phyloP scores from a whole-genome alignment of 1,284 basidiomycete genomes.

The Ganoderma resinaceum region DNA sequence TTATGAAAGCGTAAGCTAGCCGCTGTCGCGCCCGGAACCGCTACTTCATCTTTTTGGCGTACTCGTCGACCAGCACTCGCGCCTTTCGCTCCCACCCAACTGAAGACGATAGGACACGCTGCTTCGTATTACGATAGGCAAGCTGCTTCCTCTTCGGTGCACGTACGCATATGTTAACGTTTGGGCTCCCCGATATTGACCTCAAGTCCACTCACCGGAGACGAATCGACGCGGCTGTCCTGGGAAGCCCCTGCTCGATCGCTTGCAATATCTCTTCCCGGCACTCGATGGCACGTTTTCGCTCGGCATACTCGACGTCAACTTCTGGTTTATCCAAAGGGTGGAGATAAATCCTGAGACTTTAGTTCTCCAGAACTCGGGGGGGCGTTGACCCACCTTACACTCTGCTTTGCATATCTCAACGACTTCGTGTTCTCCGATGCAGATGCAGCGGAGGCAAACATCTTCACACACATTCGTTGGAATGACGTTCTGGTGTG shows the following conservation, averaged over 20 bases:
- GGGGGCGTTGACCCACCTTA: no score
- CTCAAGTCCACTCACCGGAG: neutral
- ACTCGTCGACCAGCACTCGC: neutral
- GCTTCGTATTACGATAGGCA: neutral
- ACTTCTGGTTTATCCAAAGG: no score
- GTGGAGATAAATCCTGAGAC: no score
- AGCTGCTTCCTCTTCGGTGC: neutral
- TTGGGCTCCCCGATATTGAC: neutral
- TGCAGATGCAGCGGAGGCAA: no score
- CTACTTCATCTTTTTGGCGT: constrained; percentile 4
- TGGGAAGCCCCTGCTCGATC: no score
- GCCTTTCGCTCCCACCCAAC: neutral
- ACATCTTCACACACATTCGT: no score
- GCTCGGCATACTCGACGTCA: no score
- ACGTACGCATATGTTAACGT: neutral
- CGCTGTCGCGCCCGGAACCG: neutral
- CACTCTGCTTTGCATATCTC: no score
- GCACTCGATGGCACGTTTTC: neutral
- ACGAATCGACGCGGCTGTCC: neutral
- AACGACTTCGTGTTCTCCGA: no score
- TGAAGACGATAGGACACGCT: neutral
- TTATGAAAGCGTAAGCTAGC: no score
- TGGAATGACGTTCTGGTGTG: no score
- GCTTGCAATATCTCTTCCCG: neutral
- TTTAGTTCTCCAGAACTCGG: neutral